Evolutionary conservation across 1,284 basidiomycete genomes (phyloP), one percentile per base, ranked within the genome.

Genomic region (Rugosomyces carneus): DNA sequence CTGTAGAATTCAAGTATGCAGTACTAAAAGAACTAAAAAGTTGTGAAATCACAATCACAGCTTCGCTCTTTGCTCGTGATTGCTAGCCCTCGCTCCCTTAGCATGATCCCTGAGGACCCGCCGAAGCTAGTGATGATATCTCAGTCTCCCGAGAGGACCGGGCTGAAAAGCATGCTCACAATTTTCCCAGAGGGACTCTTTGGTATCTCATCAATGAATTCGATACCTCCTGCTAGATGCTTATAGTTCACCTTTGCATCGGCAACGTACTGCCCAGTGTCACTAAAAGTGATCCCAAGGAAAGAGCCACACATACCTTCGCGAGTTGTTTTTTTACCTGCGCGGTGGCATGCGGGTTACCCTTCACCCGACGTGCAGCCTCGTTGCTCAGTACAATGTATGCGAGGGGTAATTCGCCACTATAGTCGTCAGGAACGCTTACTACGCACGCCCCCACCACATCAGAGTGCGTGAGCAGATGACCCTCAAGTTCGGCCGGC

Each of bases 141-240:
- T 34, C 4, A 20, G 15, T 16, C 10, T 23, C 15, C 5, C 15
- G 31, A 3, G 11, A 40, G 20, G 23, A 24, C 24, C 18, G 13
- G 32, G n/a, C 20, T 27, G 9, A 37, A 42, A 37, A 9, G 37
- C 37, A 44, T 15, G 40, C 70, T 55, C 38, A 75, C 71, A 37
- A 85, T 69, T 60, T 85, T 85, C 24, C 84, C 84, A 35, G 79
- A 81, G 5, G 84, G 79, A 54, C 80, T 86, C 70, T 82, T 89
- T 3, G 85, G 85, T 41, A 89, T 78, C 0, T 57, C 64, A 37
- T 85, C 76, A 20, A 85, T 67, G 50, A 89, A 81, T 54, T 80
- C 78, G 4, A 89, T 70, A 2, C 81, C 85, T 13, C 78, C 83
- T 8, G 71, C 69, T 0, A 91, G 65, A 52, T 73, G 73, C 62